Conservation (phyloP, 2,329 filamentous ascomycete genomes). For the Neonectria punicea region DNA sequence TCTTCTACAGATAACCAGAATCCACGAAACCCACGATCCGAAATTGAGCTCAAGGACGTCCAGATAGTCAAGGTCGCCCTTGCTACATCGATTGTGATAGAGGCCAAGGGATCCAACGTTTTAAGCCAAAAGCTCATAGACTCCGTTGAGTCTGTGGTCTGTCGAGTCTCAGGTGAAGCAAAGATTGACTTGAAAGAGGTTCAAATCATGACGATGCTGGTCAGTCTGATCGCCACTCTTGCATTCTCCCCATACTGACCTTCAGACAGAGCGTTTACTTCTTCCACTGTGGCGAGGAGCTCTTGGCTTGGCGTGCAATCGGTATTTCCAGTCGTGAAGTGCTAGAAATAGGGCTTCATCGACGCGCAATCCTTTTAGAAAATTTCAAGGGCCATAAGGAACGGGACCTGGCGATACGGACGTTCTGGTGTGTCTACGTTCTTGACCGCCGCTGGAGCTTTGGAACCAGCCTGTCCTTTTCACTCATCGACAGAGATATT, state of each 20-base stretch:
- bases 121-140: slow-evolving; percentile 44
- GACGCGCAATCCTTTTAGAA: slow-evolving; percentile 54
- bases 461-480: slow-evolving; percentile 61
- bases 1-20: background rate
- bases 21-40: background rate
- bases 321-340: slow-evolving; percentile 58
- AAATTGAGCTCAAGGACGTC: slow-evolving; percentile 40
- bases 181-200: slow-evolving; percentile 20
- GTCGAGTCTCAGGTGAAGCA: background rate
- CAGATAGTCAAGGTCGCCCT: slow-evolving; percentile 48
- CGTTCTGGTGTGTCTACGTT: slow-evolving; percentile 64
- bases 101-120: slow-evolving; percentile 46
- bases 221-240: background rate
- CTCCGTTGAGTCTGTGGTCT: slow-evolving; percentile 40
- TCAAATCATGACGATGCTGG: slow-evolving; percentile 25
- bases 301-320: slow-evolving; percentile 60
- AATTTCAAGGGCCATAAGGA: slow-evolving; percentile 48
- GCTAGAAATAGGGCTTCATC: slow-evolving; percentile 60
- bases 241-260: background rate
- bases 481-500: slow-evolving; percentile 59
- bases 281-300: slow-evolving; percentile 59
- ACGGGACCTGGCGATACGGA: slow-evolving; percentile 47
- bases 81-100: slow-evolving; percentile 47
- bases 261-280: slow-evolving; percentile 51
- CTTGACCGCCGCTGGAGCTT: slow-evolving; percentile 64